These are phyloP conservation scores for Lasiosphaeria hispida DNA, from an alignment of 495 filamentous ascomycete genomes.

Conservation along the genomic window DNA sequence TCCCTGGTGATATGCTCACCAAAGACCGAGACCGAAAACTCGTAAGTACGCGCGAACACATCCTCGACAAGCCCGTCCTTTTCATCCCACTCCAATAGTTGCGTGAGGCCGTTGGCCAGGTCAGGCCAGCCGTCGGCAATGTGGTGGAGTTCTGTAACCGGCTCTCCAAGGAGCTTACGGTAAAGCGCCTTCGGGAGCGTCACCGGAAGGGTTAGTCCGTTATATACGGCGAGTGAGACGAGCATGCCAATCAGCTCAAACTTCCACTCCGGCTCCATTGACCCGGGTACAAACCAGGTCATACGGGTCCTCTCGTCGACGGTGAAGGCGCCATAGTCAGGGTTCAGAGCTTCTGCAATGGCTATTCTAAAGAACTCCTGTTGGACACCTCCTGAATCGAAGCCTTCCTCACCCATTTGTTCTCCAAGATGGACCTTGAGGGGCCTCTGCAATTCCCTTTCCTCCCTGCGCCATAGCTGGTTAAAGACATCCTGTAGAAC, in stretches of 20 bases:
- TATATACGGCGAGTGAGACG: constrained; percentile 88
- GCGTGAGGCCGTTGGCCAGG: constrained; percentile 67
- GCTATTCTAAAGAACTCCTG: constrained; percentile 91
- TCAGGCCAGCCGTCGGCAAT: constrained; percentile 88
- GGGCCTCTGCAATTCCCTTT: constrained; percentile 76
- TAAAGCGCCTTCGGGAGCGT: constrained; percentile 86
- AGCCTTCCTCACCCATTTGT: constrained; percentile 77
- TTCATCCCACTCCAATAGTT: constrained; percentile 68
- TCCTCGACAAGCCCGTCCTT: constrained; percentile 76
- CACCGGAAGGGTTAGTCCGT: constrained; percentile 84
- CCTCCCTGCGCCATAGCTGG: constrained; percentile 82
- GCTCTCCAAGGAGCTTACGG: constrained; percentile 66
- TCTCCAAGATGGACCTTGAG: constrained; percentile 85
- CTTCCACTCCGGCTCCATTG: constrained; percentile 78
- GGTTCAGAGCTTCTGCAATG: constrained; percentile 71
- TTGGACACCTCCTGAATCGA: constrained; percentile 91
- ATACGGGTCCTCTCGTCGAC: constrained; percentile 69
- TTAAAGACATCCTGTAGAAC: constrained; percentile 78
- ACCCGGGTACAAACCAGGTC: constrained; percentile 83
- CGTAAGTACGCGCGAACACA: constrained; percentile 76
- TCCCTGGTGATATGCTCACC: constrained; percentile 51
- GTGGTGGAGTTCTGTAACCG: constrained; percentile 64
- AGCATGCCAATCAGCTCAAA: constrained; percentile 88
- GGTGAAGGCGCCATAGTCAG: constrained; percentile 72
- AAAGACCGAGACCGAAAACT: constrained; percentile 73